Evolutionary conservation across 805 yeast species (phyloP).

Genomic region (Hanseniaspora thailandica): DNA sequence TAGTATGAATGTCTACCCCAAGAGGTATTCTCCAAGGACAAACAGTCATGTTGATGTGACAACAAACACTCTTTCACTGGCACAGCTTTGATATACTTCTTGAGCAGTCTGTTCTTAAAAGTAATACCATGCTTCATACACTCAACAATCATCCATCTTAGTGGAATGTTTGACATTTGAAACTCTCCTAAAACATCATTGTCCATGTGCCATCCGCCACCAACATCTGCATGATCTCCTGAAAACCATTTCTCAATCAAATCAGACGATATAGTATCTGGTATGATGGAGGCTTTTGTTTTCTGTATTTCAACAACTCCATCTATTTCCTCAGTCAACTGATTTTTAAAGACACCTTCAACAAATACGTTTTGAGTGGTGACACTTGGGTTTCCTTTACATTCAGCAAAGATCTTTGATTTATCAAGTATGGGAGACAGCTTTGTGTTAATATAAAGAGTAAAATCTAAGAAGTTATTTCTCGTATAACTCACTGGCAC

Average conservation of each 20-base stretch:
- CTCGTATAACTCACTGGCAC: not conserved
- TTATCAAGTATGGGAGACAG: not conserved
- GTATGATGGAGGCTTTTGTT: not conserved
- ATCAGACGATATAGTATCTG: constrained; percentile 17
- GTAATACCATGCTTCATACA: constrained; percentile 40
- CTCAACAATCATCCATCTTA: constrained; percentile 52
- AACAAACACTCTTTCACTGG: constrained; percentile 34
- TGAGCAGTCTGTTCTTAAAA: constrained; percentile 34
- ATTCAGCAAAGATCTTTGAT: not conserved
- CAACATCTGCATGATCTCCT: constrained; percentile 59
- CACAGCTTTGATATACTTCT: constrained; percentile 32
- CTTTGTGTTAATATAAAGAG: not conserved
- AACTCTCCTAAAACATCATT: constrained; percentile 16
- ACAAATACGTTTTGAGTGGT: not conserved
- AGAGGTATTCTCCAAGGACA: constrained; percentile 25
- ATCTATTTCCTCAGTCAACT: not conserved
- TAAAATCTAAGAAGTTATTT: not conserved
- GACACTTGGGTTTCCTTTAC: not conserved
- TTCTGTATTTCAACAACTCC: no score
- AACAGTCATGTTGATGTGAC: constrained; percentile 43
- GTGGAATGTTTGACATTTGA: constrained; percentile 37
- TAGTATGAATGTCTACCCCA: not conserved
- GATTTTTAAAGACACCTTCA: not conserved
- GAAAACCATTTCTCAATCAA: constrained; percentile 50
- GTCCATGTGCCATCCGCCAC: constrained; percentile 54